phyloP scores from a whole-genome alignment of 2,329 filamentous ascomycete genomes.

The Ceratocystis colombiana region DNA sequence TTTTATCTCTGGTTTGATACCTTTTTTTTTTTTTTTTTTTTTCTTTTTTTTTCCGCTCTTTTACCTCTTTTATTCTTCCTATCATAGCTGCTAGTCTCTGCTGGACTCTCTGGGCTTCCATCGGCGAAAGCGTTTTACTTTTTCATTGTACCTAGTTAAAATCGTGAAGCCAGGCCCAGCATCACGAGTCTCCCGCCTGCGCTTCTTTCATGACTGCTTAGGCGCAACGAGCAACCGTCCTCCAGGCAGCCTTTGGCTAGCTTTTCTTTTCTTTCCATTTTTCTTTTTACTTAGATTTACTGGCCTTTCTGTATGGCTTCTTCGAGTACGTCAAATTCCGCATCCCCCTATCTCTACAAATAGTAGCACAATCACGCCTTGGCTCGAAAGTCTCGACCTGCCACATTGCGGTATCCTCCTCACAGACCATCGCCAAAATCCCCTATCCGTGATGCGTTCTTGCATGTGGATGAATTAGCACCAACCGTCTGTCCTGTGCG shows the following conservation, averaged over 20 bases:
- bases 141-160: not conserved
- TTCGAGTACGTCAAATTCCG: constrained; percentile 23
- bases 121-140: not conserved
- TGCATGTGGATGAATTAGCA: not conserved
- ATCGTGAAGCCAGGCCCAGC: too few relatives aligned
- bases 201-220: not conserved
- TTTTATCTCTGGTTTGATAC: too few relatives aligned
- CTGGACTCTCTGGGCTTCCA: not conserved
- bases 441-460: constrained; percentile 8
- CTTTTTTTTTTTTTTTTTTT: not conserved
- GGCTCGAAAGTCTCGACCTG: not conserved
- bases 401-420: not conserved
- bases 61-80: not conserved
- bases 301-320: constrained; percentile 23
- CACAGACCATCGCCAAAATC: constrained; percentile 15
- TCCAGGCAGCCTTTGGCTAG: constrained; percentile 2
- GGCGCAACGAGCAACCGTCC: not conserved
- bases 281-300: not conserved
- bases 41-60: not conserved
- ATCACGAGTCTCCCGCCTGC: not conserved
- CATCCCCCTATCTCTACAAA: constrained; percentile 6
- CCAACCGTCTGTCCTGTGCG: not conserved
- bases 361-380: not conserved
- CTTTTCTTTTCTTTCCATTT: constrained; percentile 17
- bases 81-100: not conserved